Conservation (phyloP, 345 rosid genomes). For the Alliaria petiolata region DNA sequence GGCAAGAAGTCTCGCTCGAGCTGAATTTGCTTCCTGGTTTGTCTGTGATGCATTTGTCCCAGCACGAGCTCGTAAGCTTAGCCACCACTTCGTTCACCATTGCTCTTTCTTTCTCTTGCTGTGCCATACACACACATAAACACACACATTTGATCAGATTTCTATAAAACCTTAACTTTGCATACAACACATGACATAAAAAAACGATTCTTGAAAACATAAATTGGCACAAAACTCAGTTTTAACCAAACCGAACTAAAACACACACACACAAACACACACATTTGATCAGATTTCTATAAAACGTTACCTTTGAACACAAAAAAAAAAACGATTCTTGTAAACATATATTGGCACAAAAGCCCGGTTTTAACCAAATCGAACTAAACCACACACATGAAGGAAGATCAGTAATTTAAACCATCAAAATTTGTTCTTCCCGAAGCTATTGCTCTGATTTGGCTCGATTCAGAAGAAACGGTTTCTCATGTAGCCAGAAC, state of each 20-base stretch:
- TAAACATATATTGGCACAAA: neutral
- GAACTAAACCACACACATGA: neutral
- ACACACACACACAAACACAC: too few species aligned
- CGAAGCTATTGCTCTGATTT: neutral
- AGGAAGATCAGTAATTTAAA: neutral
- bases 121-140: neutral
- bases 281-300: too few species aligned
- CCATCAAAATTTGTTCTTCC: neutral
- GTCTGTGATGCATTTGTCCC: conserved; percentile 90
- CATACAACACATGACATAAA: too few species aligned
- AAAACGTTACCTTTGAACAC: neutral
- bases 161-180: neutral
- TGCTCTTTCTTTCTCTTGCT: conserved; percentile 90
- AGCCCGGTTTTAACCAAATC: too few species aligned
- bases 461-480: neutral
- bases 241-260: too few species aligned
- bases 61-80: conserved; percentile 76
- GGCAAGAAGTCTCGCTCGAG: conserved; percentile 80
- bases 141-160: neutral
- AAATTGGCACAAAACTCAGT: too few species aligned
- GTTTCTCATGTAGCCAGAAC: neutral
- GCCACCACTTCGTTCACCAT: conserved; percentile 79
- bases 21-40: conserved; percentile 93
- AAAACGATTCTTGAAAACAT: too few species aligned
- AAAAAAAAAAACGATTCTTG: neutral